These are phyloP conservation scores for Dioszegia aurantiaca DNA, from an alignment of 768 basidiomycete genomes.

Conservation along the genomic window DNA sequence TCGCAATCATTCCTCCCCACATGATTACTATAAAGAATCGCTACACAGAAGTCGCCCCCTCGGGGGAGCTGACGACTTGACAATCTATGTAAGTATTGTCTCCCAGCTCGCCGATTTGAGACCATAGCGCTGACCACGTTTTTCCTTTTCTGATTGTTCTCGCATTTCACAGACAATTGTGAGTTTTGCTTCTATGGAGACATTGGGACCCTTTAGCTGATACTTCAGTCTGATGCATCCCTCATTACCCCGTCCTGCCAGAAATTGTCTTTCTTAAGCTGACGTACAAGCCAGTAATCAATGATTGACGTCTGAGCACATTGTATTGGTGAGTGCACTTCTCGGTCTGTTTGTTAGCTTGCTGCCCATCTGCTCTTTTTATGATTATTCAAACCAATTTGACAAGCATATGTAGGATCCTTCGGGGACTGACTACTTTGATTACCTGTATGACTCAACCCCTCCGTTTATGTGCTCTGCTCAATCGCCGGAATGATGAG, in stretches of 20 bases:
- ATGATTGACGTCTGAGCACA: too few species aligned
- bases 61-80: slow-evolving; percentile 43
- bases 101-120: neutral
- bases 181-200: too few species aligned
- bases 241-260: neutral
- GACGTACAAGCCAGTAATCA: neutral
- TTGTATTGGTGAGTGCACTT: slow-evolving; percentile 2
- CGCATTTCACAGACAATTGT: neutral
- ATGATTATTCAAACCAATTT: slow-evolving; percentile 45
- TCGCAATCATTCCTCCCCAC: slow-evolving; percentile 16
- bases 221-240: slow-evolving; percentile 31
- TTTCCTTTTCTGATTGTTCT: slow-evolving; percentile 25
- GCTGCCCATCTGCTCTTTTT: neutral
- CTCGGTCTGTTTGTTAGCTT: neutral
- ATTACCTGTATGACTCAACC: slow-evolving; percentile 37
- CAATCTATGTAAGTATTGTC: slow-evolving; percentile 50
- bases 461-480: neutral
- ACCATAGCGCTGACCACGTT: slow-evolving; percentile 12
- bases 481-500: neutral
- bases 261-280: neutral
- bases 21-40: slow-evolving; percentile 50
- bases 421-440: slow-evolving; percentile 43
- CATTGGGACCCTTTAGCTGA: slow-evolving; percentile 11
- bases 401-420: slow-evolving; percentile 52
- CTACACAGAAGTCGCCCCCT: slow-evolving; percentile 46